phyloP scores from a whole-genome alignment of 192 early-diverging fungal species.

The Coemansia sp. region DNA sequence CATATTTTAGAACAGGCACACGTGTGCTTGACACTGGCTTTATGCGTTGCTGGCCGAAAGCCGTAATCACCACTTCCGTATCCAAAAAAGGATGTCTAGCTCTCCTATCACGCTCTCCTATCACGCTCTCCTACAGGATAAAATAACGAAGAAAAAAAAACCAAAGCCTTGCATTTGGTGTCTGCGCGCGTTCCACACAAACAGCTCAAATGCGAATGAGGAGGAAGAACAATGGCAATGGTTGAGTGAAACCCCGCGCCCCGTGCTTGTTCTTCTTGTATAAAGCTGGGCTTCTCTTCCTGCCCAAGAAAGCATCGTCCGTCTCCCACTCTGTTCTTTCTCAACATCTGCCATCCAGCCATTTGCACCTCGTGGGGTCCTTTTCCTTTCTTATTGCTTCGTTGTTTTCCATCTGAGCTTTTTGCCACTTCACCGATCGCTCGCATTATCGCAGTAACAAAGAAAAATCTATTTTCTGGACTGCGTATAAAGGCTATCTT shows the following conservation, averaged over 20 bases:
- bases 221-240: background rate
- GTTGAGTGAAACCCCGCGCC: background rate
- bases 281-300: background rate
- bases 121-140: too few relatives aligned
- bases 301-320: too few relatives aligned
- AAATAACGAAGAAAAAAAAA: background rate
- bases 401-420: background rate
- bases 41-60: background rate
- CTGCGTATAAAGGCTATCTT: background rate
- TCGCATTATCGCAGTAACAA: conserved; percentile 3
- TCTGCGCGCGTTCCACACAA: background rate
- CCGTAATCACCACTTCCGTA: background rate
- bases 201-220: background rate
- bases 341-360: background rate
- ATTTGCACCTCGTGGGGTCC: background rate
- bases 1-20: background rate
- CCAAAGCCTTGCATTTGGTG: background rate
- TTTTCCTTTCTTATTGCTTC: background rate
- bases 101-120: background rate
- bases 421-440: background rate
- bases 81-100: background rate
- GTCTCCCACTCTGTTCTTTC: background rate
- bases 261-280: background rate
- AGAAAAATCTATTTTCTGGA: conserved; percentile 1
- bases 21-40: background rate